phyloP scores from a whole-genome alignment of 2,329 filamentous ascomycete genomes.

The Colletotrichum spaethianum region DNA sequence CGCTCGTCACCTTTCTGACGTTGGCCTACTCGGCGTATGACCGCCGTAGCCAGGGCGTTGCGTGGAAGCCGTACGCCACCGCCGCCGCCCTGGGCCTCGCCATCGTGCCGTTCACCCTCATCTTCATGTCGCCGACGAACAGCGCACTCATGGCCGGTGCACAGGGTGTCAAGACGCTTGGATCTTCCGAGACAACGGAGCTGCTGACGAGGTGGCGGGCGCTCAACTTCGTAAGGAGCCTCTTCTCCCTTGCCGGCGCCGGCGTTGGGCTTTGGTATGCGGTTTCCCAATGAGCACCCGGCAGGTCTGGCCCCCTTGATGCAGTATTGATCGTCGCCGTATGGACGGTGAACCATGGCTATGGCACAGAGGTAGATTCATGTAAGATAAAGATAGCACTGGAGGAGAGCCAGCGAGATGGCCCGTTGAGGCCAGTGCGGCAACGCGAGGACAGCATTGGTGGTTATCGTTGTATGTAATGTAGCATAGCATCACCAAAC shows the following conservation, averaged over 20 bases:
- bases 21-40: constrained; percentile 56
- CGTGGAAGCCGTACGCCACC: constrained; percentile 52
- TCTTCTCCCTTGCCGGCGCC: constrained; percentile 33
- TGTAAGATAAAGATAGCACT: constrained; percentile 27
- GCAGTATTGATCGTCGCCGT: constrained; percentile 16
- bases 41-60: constrained; percentile 44
- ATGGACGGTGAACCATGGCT: constrained; percentile 9
- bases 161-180: constrained; percentile 28
- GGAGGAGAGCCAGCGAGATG: constrained; percentile 1
- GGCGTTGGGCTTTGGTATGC: constrained; percentile 34
- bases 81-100: constrained; percentile 52
- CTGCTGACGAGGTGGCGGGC: constrained; percentile 39
- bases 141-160: constrained; percentile 46
- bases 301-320: not conserved
- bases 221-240: constrained; percentile 36
- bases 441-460: constrained; percentile 1
- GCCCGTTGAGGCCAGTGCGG: constrained; percentile 11
- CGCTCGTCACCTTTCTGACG: constrained; percentile 49
- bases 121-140: constrained; percentile 56
- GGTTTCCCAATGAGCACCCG: constrained; percentile 9
- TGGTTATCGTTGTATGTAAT: constrained; percentile 1
- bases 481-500: constrained; percentile 12
- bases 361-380: constrained; percentile 22
- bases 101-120: constrained; percentile 58
- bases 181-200: constrained; percentile 24